A percentile compares a stretch with the other conserved stretches of the same genome.
Evolutionary conservation across 78 protist genomes (phyloP).

Genomic region (Chrysochromulina parva): DNA sequence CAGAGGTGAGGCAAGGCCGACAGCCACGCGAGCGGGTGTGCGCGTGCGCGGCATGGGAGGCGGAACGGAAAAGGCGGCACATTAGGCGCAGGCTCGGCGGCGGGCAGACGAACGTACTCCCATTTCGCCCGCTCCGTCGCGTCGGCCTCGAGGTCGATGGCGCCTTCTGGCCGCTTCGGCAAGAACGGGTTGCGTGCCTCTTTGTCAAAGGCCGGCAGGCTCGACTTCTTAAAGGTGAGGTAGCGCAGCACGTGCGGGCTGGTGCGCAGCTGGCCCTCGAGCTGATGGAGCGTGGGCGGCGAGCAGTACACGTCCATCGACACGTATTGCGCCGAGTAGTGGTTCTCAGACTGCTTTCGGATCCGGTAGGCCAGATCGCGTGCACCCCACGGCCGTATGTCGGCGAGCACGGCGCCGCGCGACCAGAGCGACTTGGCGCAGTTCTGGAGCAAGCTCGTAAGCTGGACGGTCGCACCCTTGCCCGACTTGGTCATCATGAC

Average conservation of each 20-base stretch:
- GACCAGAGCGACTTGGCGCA: not conserved
- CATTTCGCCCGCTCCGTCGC: not conserved
- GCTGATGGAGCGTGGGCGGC: not conserved
- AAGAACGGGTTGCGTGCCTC: too few relatives aligned
- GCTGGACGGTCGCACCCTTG: not conserved
- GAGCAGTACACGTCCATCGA: not conserved
- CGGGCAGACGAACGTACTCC: not conserved
- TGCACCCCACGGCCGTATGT: not conserved
- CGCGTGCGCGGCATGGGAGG: too few relatives aligned
- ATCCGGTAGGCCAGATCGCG: conserved; percentile 16
- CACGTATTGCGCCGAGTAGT: not conserved
- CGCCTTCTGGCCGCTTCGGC: too few relatives aligned
- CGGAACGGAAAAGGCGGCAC: too few relatives aligned
- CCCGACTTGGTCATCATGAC: too few relatives aligned
- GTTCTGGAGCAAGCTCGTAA: not conserved
- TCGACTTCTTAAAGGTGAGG: not conserved
- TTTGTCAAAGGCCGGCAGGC: too few relatives aligned
- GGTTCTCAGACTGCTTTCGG: not conserved
- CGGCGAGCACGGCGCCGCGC: not conserved
- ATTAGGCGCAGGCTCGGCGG: too few relatives aligned
- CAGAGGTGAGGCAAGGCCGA: too few relatives aligned
- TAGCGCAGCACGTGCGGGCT: not conserved
- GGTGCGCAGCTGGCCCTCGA: not conserved
- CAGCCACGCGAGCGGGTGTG: too few relatives aligned
- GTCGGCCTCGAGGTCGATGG: not conserved